A percentile compares a stretch with the other conserved stretches of the same genome.
These are phyloP conservation scores for Podaxis sp. DNA, from an alignment of 768 basidiomycete species.

Conservation along the genomic window DNA sequence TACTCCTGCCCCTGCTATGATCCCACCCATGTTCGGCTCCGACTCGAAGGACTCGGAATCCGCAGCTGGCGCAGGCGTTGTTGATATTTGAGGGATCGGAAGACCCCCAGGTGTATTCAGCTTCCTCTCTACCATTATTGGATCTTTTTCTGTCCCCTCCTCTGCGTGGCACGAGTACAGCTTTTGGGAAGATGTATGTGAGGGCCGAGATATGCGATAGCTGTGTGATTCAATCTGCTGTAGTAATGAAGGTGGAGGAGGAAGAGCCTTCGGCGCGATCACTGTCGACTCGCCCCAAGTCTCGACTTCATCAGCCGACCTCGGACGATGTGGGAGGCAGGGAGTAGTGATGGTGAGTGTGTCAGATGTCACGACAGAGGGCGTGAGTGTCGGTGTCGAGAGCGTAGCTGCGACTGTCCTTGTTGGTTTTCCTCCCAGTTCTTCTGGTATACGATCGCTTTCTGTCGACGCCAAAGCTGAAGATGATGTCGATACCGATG, in stretches of 20 bases:
- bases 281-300: neutral
- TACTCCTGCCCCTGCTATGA: neutral
- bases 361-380: neutral
- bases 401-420: neutral
- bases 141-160: neutral
- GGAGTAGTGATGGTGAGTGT: neutral
- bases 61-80: slow-evolving; percentile 22
- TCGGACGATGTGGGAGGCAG: neutral
- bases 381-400: neutral
- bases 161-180: neutral
- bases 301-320: neutral
- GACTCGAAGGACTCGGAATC: neutral
- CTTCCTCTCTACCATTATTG: neutral
- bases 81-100: slow-evolving; percentile 56
- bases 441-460: neutral
- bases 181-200: neutral
- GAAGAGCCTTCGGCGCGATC: neutral
- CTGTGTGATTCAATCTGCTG: neutral
- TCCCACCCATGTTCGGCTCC: slow-evolving; percentile 13
- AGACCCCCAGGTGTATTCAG: slow-evolving; percentile 37
- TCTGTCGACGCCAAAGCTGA: slow-evolving; percentile 13
- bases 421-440: neutral
- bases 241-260: neutral
- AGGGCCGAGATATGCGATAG: neutral
- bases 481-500: neutral